These are phyloP conservation scores for Helminthosporium solani DNA, from an alignment of 2,329 filamentous ascomycete species.

Conservation along the genomic window DNA sequence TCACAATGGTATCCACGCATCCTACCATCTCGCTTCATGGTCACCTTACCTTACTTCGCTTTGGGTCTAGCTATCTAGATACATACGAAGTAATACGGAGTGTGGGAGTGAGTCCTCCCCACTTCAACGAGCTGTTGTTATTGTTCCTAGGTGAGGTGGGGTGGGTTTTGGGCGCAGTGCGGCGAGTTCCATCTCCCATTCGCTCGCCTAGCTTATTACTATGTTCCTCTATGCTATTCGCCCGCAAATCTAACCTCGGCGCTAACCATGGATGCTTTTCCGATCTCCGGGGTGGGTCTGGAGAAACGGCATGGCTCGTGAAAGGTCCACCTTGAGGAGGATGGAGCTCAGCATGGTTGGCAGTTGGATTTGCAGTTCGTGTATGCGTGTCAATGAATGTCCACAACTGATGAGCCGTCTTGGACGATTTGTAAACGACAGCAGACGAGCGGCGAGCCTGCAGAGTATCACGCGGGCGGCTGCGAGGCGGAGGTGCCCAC, in stretches of 20 bases:
- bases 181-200: conserved; percentile 5
- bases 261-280: conserved; percentile 6
- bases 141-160: background rate
- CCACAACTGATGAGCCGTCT: background rate
- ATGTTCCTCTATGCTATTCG: conserved; percentile 11
- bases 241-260: conserved; percentile 14
- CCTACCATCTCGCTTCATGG: too few species aligned
- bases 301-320: too few species aligned
- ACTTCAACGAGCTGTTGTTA: too few species aligned
- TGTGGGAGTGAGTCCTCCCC: too few species aligned
- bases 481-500: conserved; percentile 1
- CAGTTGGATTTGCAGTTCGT: conserved; percentile 14
- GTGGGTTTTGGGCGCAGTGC: background rate
- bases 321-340: too few species aligned
- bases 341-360: background rate
- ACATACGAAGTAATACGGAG: too few species aligned
- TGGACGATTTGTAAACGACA: background rate
- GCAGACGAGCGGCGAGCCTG: conserved; percentile 7
- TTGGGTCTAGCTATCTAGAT: too few species aligned
- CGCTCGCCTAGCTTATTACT: conserved; percentile 8
- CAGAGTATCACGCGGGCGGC: conserved; percentile 15
- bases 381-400: conserved; percentile 1
- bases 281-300: conserved; percentile 3
- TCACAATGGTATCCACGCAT: too few species aligned
- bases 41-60: too few species aligned